These are phyloP conservation scores for Penicillium italicum DNA, from an alignment of 2,329 filamentous ascomycete species.

Conservation along the genomic window DNA sequence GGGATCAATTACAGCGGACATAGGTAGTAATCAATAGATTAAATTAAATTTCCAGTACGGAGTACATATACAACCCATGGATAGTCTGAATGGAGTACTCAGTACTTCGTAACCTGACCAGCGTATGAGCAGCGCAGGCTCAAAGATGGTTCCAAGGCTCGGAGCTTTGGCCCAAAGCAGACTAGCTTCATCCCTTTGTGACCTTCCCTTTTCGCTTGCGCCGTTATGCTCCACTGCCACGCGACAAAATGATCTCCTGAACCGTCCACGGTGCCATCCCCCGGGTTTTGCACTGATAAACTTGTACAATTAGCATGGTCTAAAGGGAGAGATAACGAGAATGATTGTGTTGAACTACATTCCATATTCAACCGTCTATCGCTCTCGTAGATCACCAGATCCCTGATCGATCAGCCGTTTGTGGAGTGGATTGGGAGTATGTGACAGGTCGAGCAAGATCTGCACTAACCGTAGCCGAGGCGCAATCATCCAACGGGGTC, in stretches of 20 bases:
- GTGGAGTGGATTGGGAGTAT: conserved; percentile 26
- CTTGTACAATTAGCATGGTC: neutral
- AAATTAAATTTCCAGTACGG: neutral
- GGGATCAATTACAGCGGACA: neutral
- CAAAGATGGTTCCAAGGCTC: neutral
- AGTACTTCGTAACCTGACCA: too few relatives aligned
- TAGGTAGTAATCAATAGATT: neutral
- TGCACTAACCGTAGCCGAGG: conserved; percentile 28
- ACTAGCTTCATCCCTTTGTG: conserved; percentile 8
- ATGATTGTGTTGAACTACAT: neutral
- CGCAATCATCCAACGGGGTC: conserved; percentile 19
- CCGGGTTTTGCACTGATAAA: neutral
- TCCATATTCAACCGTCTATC: neutral
- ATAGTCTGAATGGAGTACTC: neutral
- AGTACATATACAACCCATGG: neutral
- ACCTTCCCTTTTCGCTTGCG: conserved; percentile 24
- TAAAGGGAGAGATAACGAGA: neutral
- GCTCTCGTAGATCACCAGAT: neutral
- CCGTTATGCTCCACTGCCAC: conserved; percentile 18
- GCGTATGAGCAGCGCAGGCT: neutral
- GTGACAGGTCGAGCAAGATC: conserved; percentile 35
- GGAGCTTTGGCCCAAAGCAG: conserved; percentile 1
- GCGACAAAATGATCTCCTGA: conserved; percentile 16
- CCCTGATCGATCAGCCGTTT: conserved; percentile 36
- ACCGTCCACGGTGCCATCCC: conserved; percentile 4